These are phyloP conservation scores for Passalora sequoiae DNA, from an alignment of 2,329 filamentous ascomycete species.

Conservation along the genomic window DNA sequence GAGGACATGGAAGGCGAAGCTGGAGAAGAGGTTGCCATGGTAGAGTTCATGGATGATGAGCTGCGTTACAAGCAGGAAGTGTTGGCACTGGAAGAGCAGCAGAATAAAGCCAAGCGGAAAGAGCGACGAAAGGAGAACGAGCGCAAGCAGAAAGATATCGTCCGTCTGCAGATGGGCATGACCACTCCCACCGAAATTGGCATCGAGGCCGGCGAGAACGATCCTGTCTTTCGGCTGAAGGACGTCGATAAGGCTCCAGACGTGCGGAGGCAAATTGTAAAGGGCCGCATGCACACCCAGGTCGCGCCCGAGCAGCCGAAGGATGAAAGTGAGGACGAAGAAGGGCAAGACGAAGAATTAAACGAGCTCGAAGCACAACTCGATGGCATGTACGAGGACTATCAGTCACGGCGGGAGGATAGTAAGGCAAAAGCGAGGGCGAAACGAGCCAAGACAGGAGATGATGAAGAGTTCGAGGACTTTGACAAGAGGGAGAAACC, in stretches of 20 bases:
- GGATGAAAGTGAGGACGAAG: conserved; percentile 42
- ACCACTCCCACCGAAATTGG: conserved; percentile 92
- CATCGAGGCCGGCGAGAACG: conserved; percentile 59
- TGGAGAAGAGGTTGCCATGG: conserved; percentile 64
- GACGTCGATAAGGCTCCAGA: conserved; percentile 70
- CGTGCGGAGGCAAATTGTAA: conserved; percentile 59
- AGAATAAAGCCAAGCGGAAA: conserved; percentile 70
- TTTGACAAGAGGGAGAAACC: conserved; percentile 58
- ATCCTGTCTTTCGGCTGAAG: conserved; percentile 82
- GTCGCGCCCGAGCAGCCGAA: conserved; percentile 47
- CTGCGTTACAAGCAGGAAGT: conserved; percentile 84
- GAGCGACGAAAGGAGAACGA: conserved; percentile 86
- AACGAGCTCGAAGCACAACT: conserved; percentile 80
- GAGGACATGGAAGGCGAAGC: conserved; percentile 36
- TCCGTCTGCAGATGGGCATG: conserved; percentile 98
- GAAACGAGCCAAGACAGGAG: conserved; percentile 75
- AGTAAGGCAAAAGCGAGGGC: conserved; percentile 82
- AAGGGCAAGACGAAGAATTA: conserved; percentile 68
- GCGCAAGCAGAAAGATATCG: conserved; percentile 85
- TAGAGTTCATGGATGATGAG: conserved; percentile 92
- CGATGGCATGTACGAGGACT: conserved; percentile 81
- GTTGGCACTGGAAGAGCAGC: conserved; percentile 73
- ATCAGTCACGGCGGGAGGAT: conserved; percentile 72
- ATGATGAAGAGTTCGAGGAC: conserved; percentile 88
- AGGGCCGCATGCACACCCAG: conserved; percentile 71